Evolutionary conservation across 345 rosid genomes (phyloP).

Genomic region (Bruguiera sexangula): DNA sequence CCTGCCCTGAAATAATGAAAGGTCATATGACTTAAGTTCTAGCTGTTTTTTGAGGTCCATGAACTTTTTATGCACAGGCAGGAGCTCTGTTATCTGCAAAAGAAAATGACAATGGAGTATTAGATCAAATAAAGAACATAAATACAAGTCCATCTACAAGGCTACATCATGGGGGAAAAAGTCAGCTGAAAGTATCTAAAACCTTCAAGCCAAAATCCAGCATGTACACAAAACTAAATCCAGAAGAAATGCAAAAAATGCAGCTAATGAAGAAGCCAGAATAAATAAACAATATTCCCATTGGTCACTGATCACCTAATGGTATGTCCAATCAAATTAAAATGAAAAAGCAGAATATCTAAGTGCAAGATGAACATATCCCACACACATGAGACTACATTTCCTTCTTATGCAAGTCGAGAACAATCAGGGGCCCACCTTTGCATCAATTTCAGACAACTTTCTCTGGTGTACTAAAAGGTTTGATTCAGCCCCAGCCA

Average conservation of each 20-base stretch:
- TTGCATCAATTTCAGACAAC: constrained; percentile 70
- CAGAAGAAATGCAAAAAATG: no score
- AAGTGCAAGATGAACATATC: no score
- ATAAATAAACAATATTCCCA: no score
- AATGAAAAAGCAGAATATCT: no score
- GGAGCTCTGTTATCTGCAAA: constrained; percentile 72
- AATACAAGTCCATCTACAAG: background rate
- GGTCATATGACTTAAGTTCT: constrained; percentile 83
- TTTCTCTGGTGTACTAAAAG: constrained; percentile 60
- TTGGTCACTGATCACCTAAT: no score
- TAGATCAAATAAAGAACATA: constrained; percentile 1
- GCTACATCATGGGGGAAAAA: background rate
- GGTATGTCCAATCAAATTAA: no score
- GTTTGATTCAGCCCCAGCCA: constrained; percentile 74
- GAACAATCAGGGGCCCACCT: constrained; percentile 41
- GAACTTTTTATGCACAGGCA: constrained; percentile 69
- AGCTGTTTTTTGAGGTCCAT: constrained; percentile 65
- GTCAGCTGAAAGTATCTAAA: no score
- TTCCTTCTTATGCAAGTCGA: background rate
- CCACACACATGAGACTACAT: background rate
- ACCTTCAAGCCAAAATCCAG: no score
- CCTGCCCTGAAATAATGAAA: constrained; percentile 79
- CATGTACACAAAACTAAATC: no score
- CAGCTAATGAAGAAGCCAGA: no score
- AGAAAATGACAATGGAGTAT: constrained; percentile 21